phyloP scores from a whole-genome alignment of 495 filamentous ascomycete species.

The Penicillium argentinense region DNA sequence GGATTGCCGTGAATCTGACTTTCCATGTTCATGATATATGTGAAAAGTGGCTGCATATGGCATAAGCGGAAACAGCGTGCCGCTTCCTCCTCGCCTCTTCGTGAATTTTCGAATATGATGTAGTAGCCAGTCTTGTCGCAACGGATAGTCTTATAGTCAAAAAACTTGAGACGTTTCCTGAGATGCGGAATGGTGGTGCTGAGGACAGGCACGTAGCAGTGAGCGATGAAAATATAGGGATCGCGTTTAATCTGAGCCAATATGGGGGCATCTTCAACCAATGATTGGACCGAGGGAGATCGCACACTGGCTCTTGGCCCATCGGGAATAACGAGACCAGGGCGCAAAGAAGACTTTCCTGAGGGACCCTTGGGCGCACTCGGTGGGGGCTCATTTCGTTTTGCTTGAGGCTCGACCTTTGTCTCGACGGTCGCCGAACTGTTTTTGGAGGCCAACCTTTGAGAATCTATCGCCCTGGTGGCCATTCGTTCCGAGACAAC shows the following conservation, averaged over 20 bases:
- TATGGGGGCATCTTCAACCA: conserved; percentile 62
- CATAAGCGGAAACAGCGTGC: conserved; percentile 71
- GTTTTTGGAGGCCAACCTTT: conserved; percentile 49
- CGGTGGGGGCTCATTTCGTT: conserved; percentile 66
- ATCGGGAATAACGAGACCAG: conserved; percentile 41
- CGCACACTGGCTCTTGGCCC: conserved; percentile 42
- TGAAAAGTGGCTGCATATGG: conserved; percentile 80
- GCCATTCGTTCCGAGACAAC: conserved; percentile 73
- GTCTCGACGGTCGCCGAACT: conserved; percentile 20
- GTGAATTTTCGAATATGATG: conserved; percentile 77
- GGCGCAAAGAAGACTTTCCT: conserved; percentile 53
- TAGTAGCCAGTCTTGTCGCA: conserved; percentile 87
- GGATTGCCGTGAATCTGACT: conserved; percentile 69
- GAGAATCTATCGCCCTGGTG: conserved; percentile 65
- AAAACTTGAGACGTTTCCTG: conserved; percentile 79
- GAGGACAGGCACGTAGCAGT: conserved; percentile 85
- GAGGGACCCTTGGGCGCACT: conserved; percentile 86
- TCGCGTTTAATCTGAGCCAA: conserved; percentile 68
- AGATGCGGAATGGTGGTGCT: conserved; percentile 79
- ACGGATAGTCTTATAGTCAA: conserved; percentile 71
- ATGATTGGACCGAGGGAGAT: conserved; percentile 46
- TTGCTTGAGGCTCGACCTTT: conserved; percentile 27
- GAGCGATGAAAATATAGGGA: conserved; percentile 90
- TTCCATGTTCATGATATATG: conserved; percentile 90
- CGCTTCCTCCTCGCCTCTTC: conserved; percentile 73